Percentiles rank a stretch among this genome's conserved stretches.
Evolutionary conservation across 2,329 filamentous ascomycete genomes (phyloP).

Genomic region (Fusarium heterosporum): DNA sequence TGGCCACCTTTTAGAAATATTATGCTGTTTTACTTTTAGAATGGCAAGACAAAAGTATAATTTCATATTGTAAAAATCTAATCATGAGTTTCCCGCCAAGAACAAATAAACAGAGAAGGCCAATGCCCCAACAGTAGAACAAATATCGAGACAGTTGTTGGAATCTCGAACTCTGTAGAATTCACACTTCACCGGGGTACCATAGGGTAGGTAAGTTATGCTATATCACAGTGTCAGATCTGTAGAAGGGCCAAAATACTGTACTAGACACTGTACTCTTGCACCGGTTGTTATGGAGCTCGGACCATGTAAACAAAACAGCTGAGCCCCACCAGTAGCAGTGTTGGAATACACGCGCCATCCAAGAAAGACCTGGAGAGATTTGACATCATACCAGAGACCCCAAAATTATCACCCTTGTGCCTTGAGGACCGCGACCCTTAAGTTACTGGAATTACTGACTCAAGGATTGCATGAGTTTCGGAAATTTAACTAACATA

Average conservation of each 20-base stretch:
- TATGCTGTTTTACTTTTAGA: no score
- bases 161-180: not conserved
- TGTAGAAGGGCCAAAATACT: not conserved
- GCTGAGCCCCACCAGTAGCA: slow-evolving; percentile 38
- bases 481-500: slow-evolving; percentile 20
- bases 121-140: not conserved
- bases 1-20: no score
- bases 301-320: slow-evolving; percentile 49
- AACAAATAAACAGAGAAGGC: not conserved
- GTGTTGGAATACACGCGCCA: slow-evolving; percentile 39
- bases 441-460: slow-evolving; percentile 42
- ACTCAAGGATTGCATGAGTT: slow-evolving; percentile 31
- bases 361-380: slow-evolving; percentile 22
- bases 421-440: slow-evolving; percentile 37
- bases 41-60: no score
- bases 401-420: slow-evolving; percentile 39
- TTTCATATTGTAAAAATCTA: no score
- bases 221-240: not conserved
- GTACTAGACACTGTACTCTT: slow-evolving; percentile 17
- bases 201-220: slow-evolving; percentile 18
- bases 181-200: not conserved
- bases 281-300: slow-evolving; percentile 44
- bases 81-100: no score
- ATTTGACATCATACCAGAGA: slow-evolving; percentile 49
- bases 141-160: not conserved